Conservation (phyloP, 1,284 basidiomycete genomes). For the Leccinum ponderosum region DNA sequence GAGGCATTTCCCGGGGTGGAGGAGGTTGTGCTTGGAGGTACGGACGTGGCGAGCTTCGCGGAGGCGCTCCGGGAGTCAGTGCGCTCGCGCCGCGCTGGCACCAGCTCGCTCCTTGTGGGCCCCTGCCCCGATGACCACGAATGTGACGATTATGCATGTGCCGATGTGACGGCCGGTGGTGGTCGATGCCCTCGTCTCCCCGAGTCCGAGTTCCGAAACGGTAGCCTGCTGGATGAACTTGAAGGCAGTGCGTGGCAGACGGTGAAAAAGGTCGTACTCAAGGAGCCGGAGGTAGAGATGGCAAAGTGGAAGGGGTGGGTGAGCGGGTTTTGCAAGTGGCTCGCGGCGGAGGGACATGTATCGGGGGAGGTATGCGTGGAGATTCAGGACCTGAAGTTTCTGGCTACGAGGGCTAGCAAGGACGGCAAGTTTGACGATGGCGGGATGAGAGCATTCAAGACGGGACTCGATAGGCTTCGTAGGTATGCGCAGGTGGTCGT, state of each 20-base stretch:
- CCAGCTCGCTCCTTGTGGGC: background rate
- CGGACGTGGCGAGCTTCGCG: slow-evolving; percentile 15
- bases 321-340: slow-evolving; percentile 19
- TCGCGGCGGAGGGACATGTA: slow-evolving; percentile 15
- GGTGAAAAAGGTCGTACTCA: slow-evolving; percentile 16
- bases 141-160: background rate
- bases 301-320: slow-evolving; percentile 20
- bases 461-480: slow-evolving; percentile 13
- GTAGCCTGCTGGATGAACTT: background rate
- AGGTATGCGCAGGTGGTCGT: slow-evolving; percentile 15
- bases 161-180: background rate
- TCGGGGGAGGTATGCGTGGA: slow-evolving; percentile 9
- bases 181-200: background rate
- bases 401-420: background rate
- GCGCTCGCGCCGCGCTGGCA: background rate
- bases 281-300: slow-evolving; percentile 12
- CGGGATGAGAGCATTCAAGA: slow-evolving; percentile 3
- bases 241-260: slow-evolving; percentile 14
- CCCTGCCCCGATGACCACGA: background rate
- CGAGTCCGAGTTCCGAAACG: background rate
- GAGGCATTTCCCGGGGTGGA: slow-evolving; percentile 20
- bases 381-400: slow-evolving; percentile 4
- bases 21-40: slow-evolving; percentile 18
- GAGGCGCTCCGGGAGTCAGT: slow-evolving; percentile 17
- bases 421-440: background rate